Evolutionary conservation across 768 basidiomycete genomes (phyloP).

Genomic region (Tylopilus sp.): DNA sequence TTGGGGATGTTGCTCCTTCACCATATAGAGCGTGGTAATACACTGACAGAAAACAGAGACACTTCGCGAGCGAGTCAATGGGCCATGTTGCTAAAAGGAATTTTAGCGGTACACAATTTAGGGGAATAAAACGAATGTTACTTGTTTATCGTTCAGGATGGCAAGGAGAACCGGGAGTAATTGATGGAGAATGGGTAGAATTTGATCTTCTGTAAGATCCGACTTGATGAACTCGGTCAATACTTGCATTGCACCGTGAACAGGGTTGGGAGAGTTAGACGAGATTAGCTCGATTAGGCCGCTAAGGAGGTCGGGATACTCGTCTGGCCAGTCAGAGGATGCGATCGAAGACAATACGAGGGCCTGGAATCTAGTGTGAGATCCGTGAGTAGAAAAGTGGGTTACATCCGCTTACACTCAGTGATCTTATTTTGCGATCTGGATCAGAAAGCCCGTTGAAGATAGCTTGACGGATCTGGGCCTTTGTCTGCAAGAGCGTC

Average conservation of each 20-base stretch:
- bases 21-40: slow-evolving; percentile 86
- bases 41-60: slow-evolving; percentile 90
- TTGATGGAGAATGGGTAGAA: slow-evolving; percentile 85
- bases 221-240: slow-evolving; percentile 92
- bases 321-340: slow-evolving; percentile 93
- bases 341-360: slow-evolving; percentile 86
- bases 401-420: slow-evolving; percentile 57
- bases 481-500: slow-evolving; percentile 57
- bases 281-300: slow-evolving; percentile 75
- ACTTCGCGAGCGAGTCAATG: slow-evolving; percentile 80
- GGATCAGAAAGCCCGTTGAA: slow-evolving; percentile 84
- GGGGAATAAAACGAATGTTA: slow-evolving; percentile 27
- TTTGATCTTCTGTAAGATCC: slow-evolving; percentile 92
- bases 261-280: slow-evolving; percentile 64
- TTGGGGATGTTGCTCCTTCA: slow-evolving; percentile 88
- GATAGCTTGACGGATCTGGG: slow-evolving; percentile 69
- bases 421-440: slow-evolving; percentile 80
- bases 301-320: slow-evolving; percentile 85
- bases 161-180: slow-evolving; percentile 80
- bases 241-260: slow-evolving; percentile 96
- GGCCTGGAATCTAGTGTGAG: slow-evolving; percentile 50
- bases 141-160: slow-evolving; percentile 76
- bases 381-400: not conserved
- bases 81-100: slow-evolving; percentile 56
- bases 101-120: not conserved